phyloP scores from a whole-genome alignment of 2,329 filamentous ascomycete species.

The Penicillium polonicum region DNA sequence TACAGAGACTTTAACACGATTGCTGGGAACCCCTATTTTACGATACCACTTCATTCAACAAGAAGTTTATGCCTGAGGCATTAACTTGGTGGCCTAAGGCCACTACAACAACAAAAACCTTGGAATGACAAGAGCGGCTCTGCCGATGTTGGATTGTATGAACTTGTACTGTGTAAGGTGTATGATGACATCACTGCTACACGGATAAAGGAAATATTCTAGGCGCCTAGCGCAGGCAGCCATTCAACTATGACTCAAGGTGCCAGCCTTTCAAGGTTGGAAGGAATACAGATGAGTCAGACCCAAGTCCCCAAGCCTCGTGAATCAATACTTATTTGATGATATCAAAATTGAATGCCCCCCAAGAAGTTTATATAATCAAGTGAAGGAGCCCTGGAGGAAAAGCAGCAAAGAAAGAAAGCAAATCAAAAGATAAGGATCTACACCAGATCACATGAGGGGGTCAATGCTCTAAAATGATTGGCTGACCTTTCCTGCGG shows the following conservation, averaged over 20 bases:
- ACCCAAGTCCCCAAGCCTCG: neutral
- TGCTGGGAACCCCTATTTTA: too few relatives aligned
- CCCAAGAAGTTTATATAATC: neutral
- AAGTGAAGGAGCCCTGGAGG: neutral
- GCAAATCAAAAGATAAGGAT: neutral
- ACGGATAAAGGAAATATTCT: neutral
- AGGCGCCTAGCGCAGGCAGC: neutral
- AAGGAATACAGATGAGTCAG: neutral
- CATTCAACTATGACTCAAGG: neutral
- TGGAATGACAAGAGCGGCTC: neutral
- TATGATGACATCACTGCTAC: neutral
- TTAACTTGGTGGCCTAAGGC: too few relatives aligned
- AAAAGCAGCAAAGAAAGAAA: neutral
- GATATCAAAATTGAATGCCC: neutral
- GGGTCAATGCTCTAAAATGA: neutral
- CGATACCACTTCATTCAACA: too few relatives aligned
- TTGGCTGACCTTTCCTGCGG: neutral
- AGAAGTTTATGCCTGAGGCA: too few relatives aligned
- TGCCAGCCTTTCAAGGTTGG: neutral
- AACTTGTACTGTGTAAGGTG: neutral
- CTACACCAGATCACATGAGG: slow-evolving; percentile 1
- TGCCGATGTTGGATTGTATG: neutral
- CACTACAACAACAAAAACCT: neutral
- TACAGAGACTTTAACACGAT: too few relatives aligned
- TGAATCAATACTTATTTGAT: neutral